Conservation (phyloP, 192 early-diverging fungal genomes). For the Mortierella antarctica region DNA sequence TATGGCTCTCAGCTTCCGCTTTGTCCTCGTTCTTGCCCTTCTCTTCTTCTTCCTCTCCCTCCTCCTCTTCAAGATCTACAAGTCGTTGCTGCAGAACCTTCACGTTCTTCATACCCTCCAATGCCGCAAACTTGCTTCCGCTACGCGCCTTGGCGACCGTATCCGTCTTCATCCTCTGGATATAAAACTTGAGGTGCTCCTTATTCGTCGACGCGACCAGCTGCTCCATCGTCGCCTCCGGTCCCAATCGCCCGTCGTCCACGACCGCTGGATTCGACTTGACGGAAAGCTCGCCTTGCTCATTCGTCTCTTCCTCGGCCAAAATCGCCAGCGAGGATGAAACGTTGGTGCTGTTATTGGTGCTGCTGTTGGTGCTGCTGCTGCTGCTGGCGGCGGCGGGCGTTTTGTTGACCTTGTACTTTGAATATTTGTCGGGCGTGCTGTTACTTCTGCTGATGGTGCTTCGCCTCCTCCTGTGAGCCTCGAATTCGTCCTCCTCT, state of each 20-base stretch:
- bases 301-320: conserved; percentile 20
- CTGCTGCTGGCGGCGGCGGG: background rate
- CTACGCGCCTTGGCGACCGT: conserved; percentile 47
- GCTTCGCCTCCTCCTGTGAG: conserved; percentile 17
- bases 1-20: background rate
- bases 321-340: conserved; percentile 22
- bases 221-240: conserved; percentile 31
- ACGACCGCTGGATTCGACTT: background rate
- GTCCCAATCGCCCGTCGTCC: conserved; percentile 23
- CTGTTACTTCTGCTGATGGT: conserved; percentile 30
- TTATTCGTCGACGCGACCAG: conserved; percentile 31
- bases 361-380: background rate
- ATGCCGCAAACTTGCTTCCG: conserved; percentile 43
- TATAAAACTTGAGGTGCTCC: conserved; percentile 41
- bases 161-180: conserved; percentile 51
- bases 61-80: conserved; percentile 4
- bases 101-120: conserved; percentile 53
- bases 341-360: background rate
- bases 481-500: conserved; percentile 23
- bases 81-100: conserved; percentile 37
- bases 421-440: conserved; percentile 44
- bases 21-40: conserved; percentile 9
- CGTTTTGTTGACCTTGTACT: conserved; percentile 33
- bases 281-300: conserved; percentile 9
- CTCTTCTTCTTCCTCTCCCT: conserved; percentile 6